A percentile compares a stretch with the other conserved stretches of the same genome.
These are phyloP conservation scores for Chlamydomonas sphaeroides DNA, from an alignment of 139 green algal genomes.

Conservation along the genomic window DNA sequence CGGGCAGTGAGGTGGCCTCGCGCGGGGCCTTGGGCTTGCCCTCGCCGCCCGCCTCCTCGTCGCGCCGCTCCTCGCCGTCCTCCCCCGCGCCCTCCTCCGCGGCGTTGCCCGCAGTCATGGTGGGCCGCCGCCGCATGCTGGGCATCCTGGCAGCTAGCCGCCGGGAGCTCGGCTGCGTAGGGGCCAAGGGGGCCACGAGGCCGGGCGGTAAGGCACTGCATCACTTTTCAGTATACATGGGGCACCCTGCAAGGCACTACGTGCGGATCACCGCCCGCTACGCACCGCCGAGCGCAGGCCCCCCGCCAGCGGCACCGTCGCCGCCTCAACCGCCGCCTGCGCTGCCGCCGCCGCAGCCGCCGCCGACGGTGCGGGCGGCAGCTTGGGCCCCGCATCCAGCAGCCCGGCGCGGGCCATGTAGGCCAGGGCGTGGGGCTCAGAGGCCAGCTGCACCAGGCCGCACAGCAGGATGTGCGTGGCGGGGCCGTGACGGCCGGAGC, in stretches of 20 bases:
- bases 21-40: not conserved
- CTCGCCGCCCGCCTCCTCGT: not conserved
- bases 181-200: no score
- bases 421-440: conserved; percentile 3
- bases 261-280: no score
- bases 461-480: conserved; percentile 23
- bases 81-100: not conserved
- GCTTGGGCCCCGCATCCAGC: conserved; percentile 5
- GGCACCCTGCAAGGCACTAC: no score
- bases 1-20: not conserved
- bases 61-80: not conserved
- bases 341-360: not conserved
- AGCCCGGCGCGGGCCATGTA: conserved; percentile 27
- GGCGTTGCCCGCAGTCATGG: not conserved
- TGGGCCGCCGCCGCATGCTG: no score
- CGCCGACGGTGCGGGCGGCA: not conserved
- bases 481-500: conserved; percentile 7
- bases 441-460: conserved; percentile 10
- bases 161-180: not conserved
- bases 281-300: no score
- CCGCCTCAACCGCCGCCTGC: not conserved
- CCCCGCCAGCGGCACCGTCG: no score
- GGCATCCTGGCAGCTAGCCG: not conserved
- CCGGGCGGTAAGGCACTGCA: no score
- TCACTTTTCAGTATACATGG: no score